Conservation (phyloP, 1,284 basidiomycete species). For the Serendipita sp. region DNA sequence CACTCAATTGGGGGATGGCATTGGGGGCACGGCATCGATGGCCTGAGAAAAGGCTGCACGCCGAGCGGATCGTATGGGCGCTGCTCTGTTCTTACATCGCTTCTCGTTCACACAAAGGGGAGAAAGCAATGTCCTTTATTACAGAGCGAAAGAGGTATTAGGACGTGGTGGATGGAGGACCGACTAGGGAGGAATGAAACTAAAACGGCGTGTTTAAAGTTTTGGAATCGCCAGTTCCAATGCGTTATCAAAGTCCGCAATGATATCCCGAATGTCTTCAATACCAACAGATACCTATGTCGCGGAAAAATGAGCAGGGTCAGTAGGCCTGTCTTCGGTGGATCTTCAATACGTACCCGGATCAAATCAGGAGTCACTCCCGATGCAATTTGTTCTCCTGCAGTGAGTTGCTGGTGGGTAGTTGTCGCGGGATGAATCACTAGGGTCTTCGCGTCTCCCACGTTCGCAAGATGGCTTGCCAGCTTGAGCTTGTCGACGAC, state of each 20-base stretch:
- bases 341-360: slow-evolving; percentile 34
- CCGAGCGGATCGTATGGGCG: too few species aligned
- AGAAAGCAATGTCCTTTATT: too few species aligned
- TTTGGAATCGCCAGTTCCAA: slow-evolving; percentile 21
- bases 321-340: not conserved
- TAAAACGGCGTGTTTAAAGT: not conserved
- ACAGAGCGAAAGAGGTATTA: too few species aligned
- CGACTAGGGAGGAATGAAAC: too few species aligned
- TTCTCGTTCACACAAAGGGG: too few species aligned
- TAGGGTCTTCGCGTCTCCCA: slow-evolving; percentile 68
- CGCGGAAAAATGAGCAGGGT: not conserved
- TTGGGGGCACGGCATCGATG: too few species aligned
- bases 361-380: slow-evolving; percentile 76
- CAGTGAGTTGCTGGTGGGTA: slow-evolving; percentile 66
- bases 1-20: too few species aligned
- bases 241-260: slow-evolving; percentile 68
- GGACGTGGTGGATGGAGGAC: too few species aligned
- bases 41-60: too few species aligned
- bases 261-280: slow-evolving; percentile 74
- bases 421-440: slow-evolving; percentile 75
- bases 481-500: slow-evolving; percentile 66
- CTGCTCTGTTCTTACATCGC: too few species aligned
- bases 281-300: slow-evolving; percentile 59
- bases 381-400: slow-evolving; percentile 49
- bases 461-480: slow-evolving; percentile 65